Percentiles rank a stretch among this genome's conserved stretches.
Evolutionary conservation across 306 rosid species (phyloP).

Genomic region (Cucumis melo): DNA sequence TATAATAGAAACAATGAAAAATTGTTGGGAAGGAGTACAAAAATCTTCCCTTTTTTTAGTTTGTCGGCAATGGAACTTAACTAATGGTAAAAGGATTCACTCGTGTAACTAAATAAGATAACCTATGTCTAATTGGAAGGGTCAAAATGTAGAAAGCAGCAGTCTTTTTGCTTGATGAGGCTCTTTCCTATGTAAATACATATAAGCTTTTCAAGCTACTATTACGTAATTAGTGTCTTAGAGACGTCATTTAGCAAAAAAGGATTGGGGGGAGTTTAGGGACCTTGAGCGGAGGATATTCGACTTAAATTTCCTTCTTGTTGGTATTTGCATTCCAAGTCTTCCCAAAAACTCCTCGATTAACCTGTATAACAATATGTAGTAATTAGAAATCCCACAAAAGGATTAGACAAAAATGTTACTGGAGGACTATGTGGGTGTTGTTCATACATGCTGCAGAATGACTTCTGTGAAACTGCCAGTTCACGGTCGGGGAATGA

Average conservation of each 20-base stretch:
- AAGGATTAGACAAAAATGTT: not conserved
- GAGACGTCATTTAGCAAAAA: not conserved
- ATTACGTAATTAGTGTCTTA: constrained; percentile 1
- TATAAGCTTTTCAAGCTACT: not conserved
- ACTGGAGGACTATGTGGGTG: not conserved
- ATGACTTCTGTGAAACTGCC: constrained; percentile 63
- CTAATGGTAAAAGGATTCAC: not conserved
- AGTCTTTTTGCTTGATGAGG: not conserved
- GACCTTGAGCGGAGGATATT: constrained; percentile 15
- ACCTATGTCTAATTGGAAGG: not conserved
- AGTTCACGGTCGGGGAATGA: constrained; percentile 78
- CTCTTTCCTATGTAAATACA: not conserved
- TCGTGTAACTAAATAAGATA: not conserved
- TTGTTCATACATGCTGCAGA: constrained; percentile 69
- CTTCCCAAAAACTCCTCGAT: constrained; percentile 82
- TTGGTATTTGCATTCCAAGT: constrained; percentile 60
- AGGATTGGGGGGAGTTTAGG: not conserved
- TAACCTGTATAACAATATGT: constrained; percentile 35
- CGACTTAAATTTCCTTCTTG: constrained; percentile 19
- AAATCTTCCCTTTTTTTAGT: not conserved
- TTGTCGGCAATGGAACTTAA: not conserved
- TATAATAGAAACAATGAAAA: not conserved
- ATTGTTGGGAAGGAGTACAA: not conserved
- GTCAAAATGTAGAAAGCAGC: not conserved
- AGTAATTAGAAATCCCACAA: not conserved